Evolutionary conservation across 257 asterid genomes (phyloP).

Genomic region (Plantago elongata): DNA sequence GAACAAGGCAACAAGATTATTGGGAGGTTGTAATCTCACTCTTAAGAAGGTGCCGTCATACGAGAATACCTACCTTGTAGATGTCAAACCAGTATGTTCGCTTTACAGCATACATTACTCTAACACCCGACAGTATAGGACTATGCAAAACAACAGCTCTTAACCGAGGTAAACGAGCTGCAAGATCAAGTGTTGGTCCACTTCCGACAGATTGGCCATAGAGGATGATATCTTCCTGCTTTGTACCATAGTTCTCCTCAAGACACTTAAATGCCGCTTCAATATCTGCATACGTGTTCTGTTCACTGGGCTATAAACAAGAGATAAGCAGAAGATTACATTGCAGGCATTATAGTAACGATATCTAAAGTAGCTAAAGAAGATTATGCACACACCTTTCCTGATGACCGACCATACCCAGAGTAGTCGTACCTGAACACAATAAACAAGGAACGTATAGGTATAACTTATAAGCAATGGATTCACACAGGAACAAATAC

Average conservation of each 20-base stretch:
- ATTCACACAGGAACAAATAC: background rate
- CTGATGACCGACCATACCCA: conserved; percentile 94
- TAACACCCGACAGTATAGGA: conserved; percentile 56
- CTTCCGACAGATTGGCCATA: conserved; percentile 69
- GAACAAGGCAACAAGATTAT: conserved; percentile 2
- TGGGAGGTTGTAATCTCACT: background rate
- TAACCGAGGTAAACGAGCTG: conserved; percentile 45
- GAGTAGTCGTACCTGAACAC: conserved; percentile 84
- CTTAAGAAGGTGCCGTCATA: background rate
- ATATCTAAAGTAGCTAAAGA: background rate
- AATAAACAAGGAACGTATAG: conserved; percentile 1
- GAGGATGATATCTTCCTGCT: conserved; percentile 50
- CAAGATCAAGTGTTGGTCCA: conserved; percentile 58
- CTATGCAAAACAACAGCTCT: conserved; percentile 59
- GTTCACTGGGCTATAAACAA: conserved; percentile 53
- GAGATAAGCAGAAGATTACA: conserved; percentile 14
- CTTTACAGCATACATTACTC: conserved; percentile 60
- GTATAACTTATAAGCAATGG: background rate
- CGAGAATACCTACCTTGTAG: conserved; percentile 39
- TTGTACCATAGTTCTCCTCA: conserved; percentile 59
- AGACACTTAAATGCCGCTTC: conserved; percentile 64
- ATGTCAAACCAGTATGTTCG: conserved; percentile 62
- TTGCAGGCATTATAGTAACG: background rate
- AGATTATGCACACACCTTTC: conserved; percentile 50
- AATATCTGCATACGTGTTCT: conserved; percentile 58